Evolutionary conservation across 805 yeast genomes (phyloP), one percentile per base, ranked within the genome.

Genomic region (Millerago galiae): DNA sequence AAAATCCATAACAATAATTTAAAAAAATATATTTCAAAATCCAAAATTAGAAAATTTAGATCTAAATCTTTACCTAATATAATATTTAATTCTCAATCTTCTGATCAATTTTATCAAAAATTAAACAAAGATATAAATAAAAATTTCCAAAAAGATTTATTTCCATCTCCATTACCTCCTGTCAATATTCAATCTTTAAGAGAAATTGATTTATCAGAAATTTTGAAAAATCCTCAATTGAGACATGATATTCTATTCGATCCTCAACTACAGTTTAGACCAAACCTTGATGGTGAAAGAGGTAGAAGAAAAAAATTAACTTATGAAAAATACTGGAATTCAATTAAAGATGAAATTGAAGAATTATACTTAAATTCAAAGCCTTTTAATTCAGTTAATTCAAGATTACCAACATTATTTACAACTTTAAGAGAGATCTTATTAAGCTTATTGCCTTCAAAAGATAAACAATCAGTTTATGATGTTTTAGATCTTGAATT

Each of bases 241-340:
- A 75, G 98, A 49, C 98, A 90, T 62, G 98, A 91, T 60, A 86
- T 91, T 41, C 71, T 88, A 12, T 90, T 90, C 59, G 96, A 90
- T 65, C 95, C 96, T 14, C 86, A 85, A 56, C 69, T 90, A 45
- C 96, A 89, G 66, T 87, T 90, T 62, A 75, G 97, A 59, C 95
- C 95, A 25, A 86, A 87, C 56, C 67, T 89, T 51, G 96, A 86
- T 60, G 95, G 95, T 40, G 97, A 90, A 63, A 70, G 96, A 40
- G 95, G 95, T 24, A 73, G 79, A 46, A 73, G 89, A 42, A 87
- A 89, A 71, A 81, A 78, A 63, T 62, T 72, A 44, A 70, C 82
- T 35, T 82, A 88, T 38, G 95, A 87, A 58, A 79, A 75, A 54
- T 90, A 89, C 65, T 89, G 96, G 96, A 66, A 66, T 28, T 84